Base-by-base conservation (phyloP, 2,329 filamentous ascomycete genomes). In the Bipolaris cookei region DNA sequence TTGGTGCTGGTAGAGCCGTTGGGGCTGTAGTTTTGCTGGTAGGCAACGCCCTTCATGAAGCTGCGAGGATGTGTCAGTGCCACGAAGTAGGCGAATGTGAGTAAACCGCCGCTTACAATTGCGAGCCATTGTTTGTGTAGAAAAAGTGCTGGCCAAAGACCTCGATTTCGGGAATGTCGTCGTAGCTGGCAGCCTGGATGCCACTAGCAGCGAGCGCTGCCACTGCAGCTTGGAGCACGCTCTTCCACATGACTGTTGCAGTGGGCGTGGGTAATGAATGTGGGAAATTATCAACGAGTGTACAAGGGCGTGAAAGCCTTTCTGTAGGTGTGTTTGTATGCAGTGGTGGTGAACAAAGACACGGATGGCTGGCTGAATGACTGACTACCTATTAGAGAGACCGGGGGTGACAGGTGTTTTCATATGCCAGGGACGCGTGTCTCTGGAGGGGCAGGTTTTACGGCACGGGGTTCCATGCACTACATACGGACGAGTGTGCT, bases 41-140 rank as follows among this genome's bases (percentile, higher is more conserved):
- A 99, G 65, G 95, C 95, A 67, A 99, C 84, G 79, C 95, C 95
- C 77, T 89, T 91, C 75, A 98, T 90, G 83, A 87, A 95, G 80
- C 84, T 86, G 51, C 8, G n/a, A 21, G 28, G 37, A 6, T 35
- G 56, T 35, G 47, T 66, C 48, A 66, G 51, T 38, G 47, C 35
- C 25, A 44, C 14, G 11, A 28, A 10, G 32, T 38, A 44, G 18
- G 25, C 7, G 14, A 8, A 13, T 18, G 6, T 5, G 4, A 32
- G 16, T 18, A 16, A n/a, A 16, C 2, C 6, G 10, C 5, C 20
- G 55, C 70, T 23, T 67, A 73, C 65, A 90, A 91, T 80, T 91
- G 85, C 34, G 87, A 89, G 66, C 88, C 88, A 75, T 90, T 90
- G 79, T 90, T 91, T 74, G 90, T 84, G 82, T 91, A 94, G 84